Base-by-base conservation (phyloP, 2,329 filamentous ascomycete genomes). In the Cordyceps farinosa region DNA sequence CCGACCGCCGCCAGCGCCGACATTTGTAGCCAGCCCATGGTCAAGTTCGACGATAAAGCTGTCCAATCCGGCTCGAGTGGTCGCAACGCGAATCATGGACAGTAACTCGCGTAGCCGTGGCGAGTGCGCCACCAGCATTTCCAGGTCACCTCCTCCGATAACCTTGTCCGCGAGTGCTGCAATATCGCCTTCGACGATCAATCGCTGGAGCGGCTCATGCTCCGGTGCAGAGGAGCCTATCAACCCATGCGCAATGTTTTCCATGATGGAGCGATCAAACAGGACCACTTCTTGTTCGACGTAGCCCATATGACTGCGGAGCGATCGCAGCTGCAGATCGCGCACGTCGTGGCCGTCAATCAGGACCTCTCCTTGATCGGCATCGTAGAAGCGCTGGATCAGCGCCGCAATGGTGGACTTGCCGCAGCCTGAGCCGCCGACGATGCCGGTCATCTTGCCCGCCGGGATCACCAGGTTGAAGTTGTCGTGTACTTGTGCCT, bases 391-490 rank as follows among this genome's bases (percentile, higher is more conserved):
- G n/a, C 87, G 78, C 69, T 89, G 84, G 4, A 90, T 74, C 3
- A 91, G 73, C 0, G 84, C 85, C 0, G 90, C 82, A 27, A 90
- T 83, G 0, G 88, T 91, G 54, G 84, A 88, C 71, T 91, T 91
- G 1, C 88, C 88, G 8, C 81, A 85, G 0, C 88, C 88, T 1
- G 85, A 88, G 2, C 85, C 82, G 0, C 88, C 88, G 15, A 91
- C 87, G n/a, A 91, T 86, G 3, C 87, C 88, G 0, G 87, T 90
- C 2, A 85, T 79, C 67, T 87, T 86, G 11, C 85, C 84, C 13
- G 82, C 79, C 51, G 80, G 76, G 59, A 89, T 82, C 2, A 70
- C 76, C 11, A 88, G 72, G 66, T 79, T 79, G 5, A 89, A 73
- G 4, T 78, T 73, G 65, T 87, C 79, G 2, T 89, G 73, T 0